Conservation (phyloP, 257 asterid species). For the Avicennia marina region DNA sequence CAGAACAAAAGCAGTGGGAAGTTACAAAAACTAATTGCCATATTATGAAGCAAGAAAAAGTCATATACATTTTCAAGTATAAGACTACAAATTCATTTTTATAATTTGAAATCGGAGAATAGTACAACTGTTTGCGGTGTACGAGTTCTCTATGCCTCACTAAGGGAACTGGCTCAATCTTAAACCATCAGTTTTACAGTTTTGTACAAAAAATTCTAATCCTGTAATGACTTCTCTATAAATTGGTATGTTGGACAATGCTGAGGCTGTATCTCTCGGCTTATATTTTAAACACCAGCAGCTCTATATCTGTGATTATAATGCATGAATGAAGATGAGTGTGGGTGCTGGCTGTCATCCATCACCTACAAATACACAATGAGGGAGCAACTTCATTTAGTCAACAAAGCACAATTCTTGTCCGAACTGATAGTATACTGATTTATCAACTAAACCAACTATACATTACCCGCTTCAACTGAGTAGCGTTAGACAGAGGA, state of each 20-base stretch:
- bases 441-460: conserved; percentile 1
- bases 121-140: conserved; percentile 9
- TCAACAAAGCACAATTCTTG: conserved; percentile 11
- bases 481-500: conserved; percentile 39
- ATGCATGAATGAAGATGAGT: conserved; percentile 47
- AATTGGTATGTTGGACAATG: too few relatives aligned
- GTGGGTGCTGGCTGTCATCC: conserved; percentile 40
- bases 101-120: neutral
- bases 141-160: conserved; percentile 7
- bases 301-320: conserved; percentile 48
- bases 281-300: conserved; percentile 42
- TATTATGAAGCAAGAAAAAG: neutral
- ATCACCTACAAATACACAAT: conserved; percentile 38
- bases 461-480: conserved; percentile 43
- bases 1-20: too few relatives aligned
- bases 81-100: neutral
- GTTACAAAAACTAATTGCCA: too few relatives aligned
- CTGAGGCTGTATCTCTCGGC: too few relatives aligned
- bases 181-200: neutral
- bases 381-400: conserved; percentile 19
- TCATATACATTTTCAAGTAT: neutral
- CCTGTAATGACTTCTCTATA: conserved; percentile 14
- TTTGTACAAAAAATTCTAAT: neutral
- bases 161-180: conserved; percentile 9
- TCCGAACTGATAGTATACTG: neutral